Percentiles rank a stretch among this genome's conserved stretches.
Conservation (phyloP, 768 basidiomycete genomes). For the Lentinula lateritia region DNA sequence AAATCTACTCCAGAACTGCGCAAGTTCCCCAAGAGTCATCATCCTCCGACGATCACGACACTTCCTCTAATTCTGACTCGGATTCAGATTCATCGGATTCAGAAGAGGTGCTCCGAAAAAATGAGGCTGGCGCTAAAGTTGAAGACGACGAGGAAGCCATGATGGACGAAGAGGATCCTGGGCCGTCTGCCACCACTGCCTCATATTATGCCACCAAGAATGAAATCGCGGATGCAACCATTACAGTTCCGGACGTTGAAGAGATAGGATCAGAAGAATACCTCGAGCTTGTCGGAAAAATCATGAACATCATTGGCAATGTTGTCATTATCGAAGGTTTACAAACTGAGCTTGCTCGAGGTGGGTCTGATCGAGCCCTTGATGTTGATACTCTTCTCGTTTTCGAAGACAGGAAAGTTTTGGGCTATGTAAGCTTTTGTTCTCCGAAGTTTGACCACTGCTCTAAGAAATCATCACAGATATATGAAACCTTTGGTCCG, state of each 20-base stretch:
- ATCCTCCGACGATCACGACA: slow-evolving; percentile 11
- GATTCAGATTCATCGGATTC: slow-evolving; percentile 34
- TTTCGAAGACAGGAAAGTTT: slow-evolving; percentile 81
- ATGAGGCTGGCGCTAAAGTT: slow-evolving; percentile 1
- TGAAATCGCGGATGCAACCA: slow-evolving; percentile 54
- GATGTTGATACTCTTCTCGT: slow-evolving; percentile 90
- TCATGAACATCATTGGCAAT: slow-evolving; percentile 69
- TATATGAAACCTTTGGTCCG: slow-evolving; percentile 95
- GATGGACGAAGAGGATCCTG: slow-evolving; percentile 55
- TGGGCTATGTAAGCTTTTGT: slow-evolving; percentile 67
- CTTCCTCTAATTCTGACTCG: slow-evolving; percentile 34
- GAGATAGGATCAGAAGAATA: slow-evolving; percentile 58
- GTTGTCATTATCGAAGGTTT: slow-evolving; percentile 70
- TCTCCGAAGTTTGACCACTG: neutral
- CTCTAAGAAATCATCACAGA: slow-evolving; percentile 34
- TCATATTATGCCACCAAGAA: slow-evolving; percentile 63
- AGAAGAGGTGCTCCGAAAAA: slow-evolving; percentile 14
- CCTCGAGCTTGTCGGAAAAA: slow-evolving; percentile 72
- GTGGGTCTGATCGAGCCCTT: slow-evolving; percentile 58
- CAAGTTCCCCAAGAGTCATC: neutral
- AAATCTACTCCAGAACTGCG: neutral
- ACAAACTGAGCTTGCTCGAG: slow-evolving; percentile 33
- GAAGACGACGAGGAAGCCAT: slow-evolving; percentile 25
- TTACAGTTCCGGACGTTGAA: slow-evolving; percentile 58
- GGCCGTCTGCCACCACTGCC: slow-evolving; percentile 27